Percentiles rank a stretch among this genome's conserved stretches.
Evolutionary conservation across 352 stramenopile genomes (phyloP).

Genomic region (Phytophthora ohioensis): DNA sequence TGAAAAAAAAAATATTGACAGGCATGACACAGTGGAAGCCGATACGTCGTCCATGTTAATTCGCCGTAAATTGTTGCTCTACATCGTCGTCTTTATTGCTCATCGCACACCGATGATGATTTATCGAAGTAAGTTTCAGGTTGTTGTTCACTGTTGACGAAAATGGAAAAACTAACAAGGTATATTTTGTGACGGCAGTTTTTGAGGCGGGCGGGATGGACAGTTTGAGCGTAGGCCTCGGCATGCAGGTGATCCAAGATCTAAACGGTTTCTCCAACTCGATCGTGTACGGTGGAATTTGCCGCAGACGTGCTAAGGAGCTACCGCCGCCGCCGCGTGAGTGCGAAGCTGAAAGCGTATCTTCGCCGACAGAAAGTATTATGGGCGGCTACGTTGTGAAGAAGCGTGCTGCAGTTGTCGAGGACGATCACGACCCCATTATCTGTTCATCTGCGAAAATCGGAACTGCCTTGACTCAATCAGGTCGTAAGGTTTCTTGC

Average conservation of each 20-base stretch:
- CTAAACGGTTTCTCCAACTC: slow-evolving; percentile 79
- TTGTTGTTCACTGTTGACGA: background rate
- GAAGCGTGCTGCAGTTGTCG: slow-evolving; percentile 26
- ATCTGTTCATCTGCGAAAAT: slow-evolving; percentile 22
- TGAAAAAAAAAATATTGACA: slow-evolving; percentile 14
- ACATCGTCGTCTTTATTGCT: slow-evolving; percentile 75
- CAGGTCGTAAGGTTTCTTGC: slow-evolving; percentile 31
- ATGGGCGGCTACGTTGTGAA: slow-evolving; percentile 32
- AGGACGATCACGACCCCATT: slow-evolving; percentile 37
- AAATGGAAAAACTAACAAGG: slow-evolving; percentile 16
- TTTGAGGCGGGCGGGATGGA: slow-evolving; percentile 49
- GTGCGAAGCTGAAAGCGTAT: slow-evolving; percentile 53
- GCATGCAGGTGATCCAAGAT: slow-evolving; percentile 69
- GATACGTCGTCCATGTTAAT: slow-evolving; percentile 79
- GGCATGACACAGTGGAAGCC: slow-evolving; percentile 68
- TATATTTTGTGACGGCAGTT: slow-evolving; percentile 31
- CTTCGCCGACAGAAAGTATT: slow-evolving; percentile 53
- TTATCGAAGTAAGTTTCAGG: slow-evolving; percentile 61
- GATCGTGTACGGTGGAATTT: slow-evolving; percentile 78
- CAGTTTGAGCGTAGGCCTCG: slow-evolving; percentile 51
- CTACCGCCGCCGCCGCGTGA: slow-evolving; percentile 28
- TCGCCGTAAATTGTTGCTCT: slow-evolving; percentile 71
- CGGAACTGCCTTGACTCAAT: slow-evolving; percentile 28
- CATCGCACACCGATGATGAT: slow-evolving; percentile 79
- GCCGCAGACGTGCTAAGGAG: slow-evolving; percentile 36